Base-by-base conservation (phyloP, 2,329 filamentous ascomycete species). In the Exophiala sp. region DNA sequence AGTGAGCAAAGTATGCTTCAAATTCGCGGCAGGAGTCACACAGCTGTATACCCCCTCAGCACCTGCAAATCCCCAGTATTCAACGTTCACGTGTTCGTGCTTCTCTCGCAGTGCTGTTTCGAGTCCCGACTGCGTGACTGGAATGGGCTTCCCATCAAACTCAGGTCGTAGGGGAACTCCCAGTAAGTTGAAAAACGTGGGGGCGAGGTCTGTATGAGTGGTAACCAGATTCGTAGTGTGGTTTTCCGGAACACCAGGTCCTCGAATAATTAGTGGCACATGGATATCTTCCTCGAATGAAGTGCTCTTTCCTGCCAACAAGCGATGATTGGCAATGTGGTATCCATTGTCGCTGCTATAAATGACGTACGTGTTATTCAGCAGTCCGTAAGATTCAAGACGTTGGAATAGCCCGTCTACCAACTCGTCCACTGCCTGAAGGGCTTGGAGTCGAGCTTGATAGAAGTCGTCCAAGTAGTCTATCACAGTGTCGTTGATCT, bases 191-290 rank as follows among this genome's bases (percentile, higher is more conserved):
- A 86, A 71, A 6, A 86, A 65, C 0, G 84, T 87, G 0, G 84
- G 83, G 0, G 80, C 82, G 1, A 87, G 68, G 60, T 87, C 84
- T 3, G 83, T 83, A 57, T 87, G 84, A 0, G 82, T 79, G 0
- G 81, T 85, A 2, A 82, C 78, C 4, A 75, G 65, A 29, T 78
- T 66, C 2, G 72, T 67, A 0, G 67, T 69, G 5, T 71, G 60
- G 1, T 75, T 75, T 7, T 66, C 61, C 0, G 75, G 68, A 2
- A 86, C 68, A 0, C 80, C 79, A 0, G 83, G 83, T 0, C 83
- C 83, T 7, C 82, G 75, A 16, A 86, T 75, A 36, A 82, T 73
- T 3, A 85, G 72, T 0, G 82, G 82, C 0, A 85, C 77, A 1
- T 81, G 78, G 53, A 84, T 78, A 54, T 84, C 82, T 47, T 82